phyloP scores from a whole-genome alignment of 2,329 filamentous ascomycete species.

The Hymenoscyphus albidus region DNA sequence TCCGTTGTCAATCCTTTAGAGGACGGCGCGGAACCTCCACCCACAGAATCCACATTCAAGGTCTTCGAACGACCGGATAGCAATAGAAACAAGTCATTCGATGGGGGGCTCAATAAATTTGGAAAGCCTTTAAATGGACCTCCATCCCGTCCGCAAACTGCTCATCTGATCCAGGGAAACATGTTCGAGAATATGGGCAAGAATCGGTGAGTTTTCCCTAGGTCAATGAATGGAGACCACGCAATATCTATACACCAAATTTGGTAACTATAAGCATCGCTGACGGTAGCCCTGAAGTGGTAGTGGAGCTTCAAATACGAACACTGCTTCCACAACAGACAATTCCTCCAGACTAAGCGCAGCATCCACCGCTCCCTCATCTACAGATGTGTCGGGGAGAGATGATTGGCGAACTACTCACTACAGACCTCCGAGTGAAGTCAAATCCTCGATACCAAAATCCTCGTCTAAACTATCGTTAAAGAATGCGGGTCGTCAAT shows the following conservation, averaged over 20 bases:
- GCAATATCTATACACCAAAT: not conserved
- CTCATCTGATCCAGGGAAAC: slow-evolving; percentile 32
- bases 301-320: slow-evolving; percentile 36
- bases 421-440: slow-evolving; percentile 31
- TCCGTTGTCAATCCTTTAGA: slow-evolving; percentile 33
- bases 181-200: slow-evolving; percentile 33
- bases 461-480: slow-evolving; percentile 31
- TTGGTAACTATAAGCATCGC: not conserved
- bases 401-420: slow-evolving; percentile 33
- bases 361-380: slow-evolving; percentile 35
- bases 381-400: slow-evolving; percentile 28
- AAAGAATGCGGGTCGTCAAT: slow-evolving; percentile 33
- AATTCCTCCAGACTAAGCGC: slow-evolving; percentile 36
- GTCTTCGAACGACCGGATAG: slow-evolving; percentile 34
- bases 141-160: slow-evolving; percentile 23
- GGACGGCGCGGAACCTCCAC: slow-evolving; percentile 19
- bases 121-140: slow-evolving; percentile 18
- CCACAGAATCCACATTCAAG: slow-evolving; percentile 31
- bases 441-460: slow-evolving; percentile 33
- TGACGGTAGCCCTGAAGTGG: slow-evolving; percentile 31
- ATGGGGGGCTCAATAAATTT: slow-evolving; percentile 31
- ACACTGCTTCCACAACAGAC: slow-evolving; percentile 35
- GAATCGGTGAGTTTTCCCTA: slow-evolving; percentile 34
- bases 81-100: slow-evolving; percentile 29
- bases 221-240: not conserved